phyloP scores from a whole-genome alignment of 768 basidiomycete species.

The Mrakia gelida region DNA sequence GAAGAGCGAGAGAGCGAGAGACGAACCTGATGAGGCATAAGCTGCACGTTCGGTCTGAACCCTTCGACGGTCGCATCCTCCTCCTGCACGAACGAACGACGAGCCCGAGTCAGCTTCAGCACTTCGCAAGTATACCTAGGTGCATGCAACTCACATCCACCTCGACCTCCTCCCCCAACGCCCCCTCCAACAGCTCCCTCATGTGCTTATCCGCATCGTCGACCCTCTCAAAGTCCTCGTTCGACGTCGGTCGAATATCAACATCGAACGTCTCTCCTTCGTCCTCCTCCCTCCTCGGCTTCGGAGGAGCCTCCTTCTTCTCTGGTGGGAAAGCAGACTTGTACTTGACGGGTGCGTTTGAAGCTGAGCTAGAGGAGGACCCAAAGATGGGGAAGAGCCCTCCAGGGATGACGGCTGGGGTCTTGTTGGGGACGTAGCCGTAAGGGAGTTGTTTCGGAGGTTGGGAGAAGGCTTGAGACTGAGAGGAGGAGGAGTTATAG shows the following conservation, averaged over 20 bases:
- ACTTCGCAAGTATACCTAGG: neutral
- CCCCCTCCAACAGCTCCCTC: slow-evolving; percentile 67
- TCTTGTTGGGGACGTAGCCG: slow-evolving; percentile 25
- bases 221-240: slow-evolving; percentile 12
- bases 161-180: slow-evolving; percentile 52
- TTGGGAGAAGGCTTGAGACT: no score
- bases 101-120: neutral
- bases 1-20: neutral
- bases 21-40: slow-evolving; percentile 81
- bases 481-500: neutral
- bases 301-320: neutral
- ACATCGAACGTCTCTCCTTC: slow-evolving; percentile 20
- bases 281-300: slow-evolving; percentile 7
- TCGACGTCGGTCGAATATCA: neutral
- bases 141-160: slow-evolving; percentile 41
- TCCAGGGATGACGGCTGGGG: neutral
- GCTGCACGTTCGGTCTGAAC: slow-evolving; percentile 62
- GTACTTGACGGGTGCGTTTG: neutral
- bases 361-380: neutral
- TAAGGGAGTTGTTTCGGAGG: slow-evolving; percentile 3
- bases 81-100: slow-evolving; percentile 47
- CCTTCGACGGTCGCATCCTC: slow-evolving; percentile 69
- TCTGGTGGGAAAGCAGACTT: slow-evolving; percentile 10
- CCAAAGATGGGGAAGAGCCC: neutral
- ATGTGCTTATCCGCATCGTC: slow-evolving; percentile 71